Evolutionary conservation across 139 green algal species (phyloP).

Genomic region (Nannochloris sp.): DNA sequence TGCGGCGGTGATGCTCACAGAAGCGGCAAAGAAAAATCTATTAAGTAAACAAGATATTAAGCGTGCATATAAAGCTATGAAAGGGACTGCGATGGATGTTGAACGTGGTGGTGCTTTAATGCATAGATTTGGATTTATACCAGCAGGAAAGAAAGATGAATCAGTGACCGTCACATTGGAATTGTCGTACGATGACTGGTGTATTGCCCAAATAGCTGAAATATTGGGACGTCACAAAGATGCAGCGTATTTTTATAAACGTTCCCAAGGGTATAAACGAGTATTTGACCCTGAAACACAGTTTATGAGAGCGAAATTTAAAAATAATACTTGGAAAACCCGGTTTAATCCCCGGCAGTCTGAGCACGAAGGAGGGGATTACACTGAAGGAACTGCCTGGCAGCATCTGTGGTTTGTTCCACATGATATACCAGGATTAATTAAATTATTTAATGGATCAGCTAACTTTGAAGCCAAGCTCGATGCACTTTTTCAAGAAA

Average conservation of each 20-base stretch:
- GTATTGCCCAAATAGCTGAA: not conserved
- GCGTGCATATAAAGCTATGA: not conserved
- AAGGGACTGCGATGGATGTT: not conserved
- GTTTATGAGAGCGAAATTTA: constrained; percentile 3
- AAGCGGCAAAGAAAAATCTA: not conserved
- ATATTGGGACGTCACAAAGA: not conserved
- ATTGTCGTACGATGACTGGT: constrained; percentile 2
- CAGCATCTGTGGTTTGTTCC: constrained; percentile 4
- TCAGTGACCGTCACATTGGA: constrained; percentile 4
- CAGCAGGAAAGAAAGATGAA: not conserved
- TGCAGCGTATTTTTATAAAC: not conserved
- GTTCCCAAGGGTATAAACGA: not conserved
- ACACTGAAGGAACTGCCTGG: constrained; percentile 7
- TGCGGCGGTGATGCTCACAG: not conserved
- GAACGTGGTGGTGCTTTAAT: not conserved
- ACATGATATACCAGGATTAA: not conserved
- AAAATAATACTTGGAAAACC: not conserved
- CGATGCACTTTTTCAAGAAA: not conserved
- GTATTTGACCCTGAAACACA: constrained; percentile 2
- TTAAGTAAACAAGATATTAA: not conserved
- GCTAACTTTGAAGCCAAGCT: not conserved
- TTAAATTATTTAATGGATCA: not conserved
- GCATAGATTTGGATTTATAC: not conserved
- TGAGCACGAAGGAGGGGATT: not conserved
- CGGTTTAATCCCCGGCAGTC: not conserved